Conservation (phyloP, 2,329 filamentous ascomycete species). For the Lachnellula hyalina region DNA sequence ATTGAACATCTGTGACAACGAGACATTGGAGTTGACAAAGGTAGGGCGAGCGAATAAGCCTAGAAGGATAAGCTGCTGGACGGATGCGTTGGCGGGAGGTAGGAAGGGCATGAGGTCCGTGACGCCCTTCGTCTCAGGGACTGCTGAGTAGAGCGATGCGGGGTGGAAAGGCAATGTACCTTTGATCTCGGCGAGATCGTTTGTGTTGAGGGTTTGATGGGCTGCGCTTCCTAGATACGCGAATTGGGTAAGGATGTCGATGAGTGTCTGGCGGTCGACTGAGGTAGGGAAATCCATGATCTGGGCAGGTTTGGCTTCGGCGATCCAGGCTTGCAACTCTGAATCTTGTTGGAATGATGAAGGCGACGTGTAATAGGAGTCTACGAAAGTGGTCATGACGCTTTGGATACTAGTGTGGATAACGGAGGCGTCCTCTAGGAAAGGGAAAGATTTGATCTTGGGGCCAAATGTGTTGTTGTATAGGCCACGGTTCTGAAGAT, state of each 20-base stretch:
- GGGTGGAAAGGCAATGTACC: conserved; percentile 38
- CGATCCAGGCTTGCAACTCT: conserved; percentile 42
- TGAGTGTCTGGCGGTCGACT: conserved; percentile 27
- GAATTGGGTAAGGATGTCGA: conserved; percentile 39
- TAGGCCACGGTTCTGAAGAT: conserved; percentile 37
- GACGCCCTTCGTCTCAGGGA: conserved; percentile 38
- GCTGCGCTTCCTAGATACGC: conserved; percentile 34
- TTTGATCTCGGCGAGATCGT: conserved; percentile 25
- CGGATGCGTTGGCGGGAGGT: conserved; percentile 29
- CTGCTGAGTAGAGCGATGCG: conserved; percentile 35
- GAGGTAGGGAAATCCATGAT: conserved; percentile 38
- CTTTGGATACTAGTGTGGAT: conserved; percentile 34
- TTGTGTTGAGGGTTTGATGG: conserved; percentile 41
- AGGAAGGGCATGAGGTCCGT: conserved; percentile 34
- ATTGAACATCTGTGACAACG: conserved; percentile 39
- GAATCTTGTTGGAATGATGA: conserved; percentile 32
- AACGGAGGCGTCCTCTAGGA: conserved; percentile 37
- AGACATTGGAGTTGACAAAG: conserved; percentile 33
- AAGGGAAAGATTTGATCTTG: conserved; percentile 38
- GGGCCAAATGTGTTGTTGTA: conserved; percentile 34
- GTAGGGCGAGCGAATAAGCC: conserved; percentile 39
- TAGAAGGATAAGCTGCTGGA: conserved; percentile 35
- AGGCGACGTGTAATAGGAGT: conserved; percentile 39
- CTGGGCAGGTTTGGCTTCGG: conserved; percentile 34
- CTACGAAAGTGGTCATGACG: conserved; percentile 39